Conservation (phyloP, 2,329 filamentous ascomycete species). For the Colletotrichum gloeosporioides region DNA sequence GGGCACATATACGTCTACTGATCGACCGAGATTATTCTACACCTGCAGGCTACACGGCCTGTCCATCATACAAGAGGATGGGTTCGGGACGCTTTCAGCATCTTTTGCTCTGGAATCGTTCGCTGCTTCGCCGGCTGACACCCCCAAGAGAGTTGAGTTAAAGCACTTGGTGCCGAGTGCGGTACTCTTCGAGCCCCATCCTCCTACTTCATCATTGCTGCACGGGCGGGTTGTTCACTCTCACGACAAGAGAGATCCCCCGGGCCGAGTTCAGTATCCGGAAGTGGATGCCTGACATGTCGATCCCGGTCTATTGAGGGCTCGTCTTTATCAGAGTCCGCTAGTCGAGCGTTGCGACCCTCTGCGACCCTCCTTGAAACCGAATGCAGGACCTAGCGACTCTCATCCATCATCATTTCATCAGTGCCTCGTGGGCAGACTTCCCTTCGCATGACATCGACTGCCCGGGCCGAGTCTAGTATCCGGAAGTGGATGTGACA, state of each 20-base stretch:
- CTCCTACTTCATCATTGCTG: background rate
- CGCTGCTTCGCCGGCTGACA: background rate
- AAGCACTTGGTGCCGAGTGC: background rate
- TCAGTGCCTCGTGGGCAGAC: background rate
- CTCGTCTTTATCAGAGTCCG: background rate
- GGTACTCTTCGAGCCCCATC: background rate
- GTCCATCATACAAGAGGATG: background rate
- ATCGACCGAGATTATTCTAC: background rate
- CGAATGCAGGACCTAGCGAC: background rate
- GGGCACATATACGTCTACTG: background rate
- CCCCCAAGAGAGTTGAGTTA: background rate
- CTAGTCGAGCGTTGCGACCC: background rate
- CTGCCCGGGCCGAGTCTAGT: background rate
- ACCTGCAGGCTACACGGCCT: background rate
- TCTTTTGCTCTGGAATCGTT: background rate
- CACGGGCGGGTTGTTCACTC: background rate
- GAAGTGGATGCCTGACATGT: background rate
- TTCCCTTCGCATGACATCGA: background rate
- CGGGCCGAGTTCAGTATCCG: background rate
- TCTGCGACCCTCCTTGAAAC: background rate
- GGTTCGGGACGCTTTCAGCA: background rate
- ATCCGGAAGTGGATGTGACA: background rate
- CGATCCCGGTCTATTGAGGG: background rate
- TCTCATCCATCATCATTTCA: background rate
- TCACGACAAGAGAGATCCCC: background rate